Base-by-base conservation (phyloP, 2,329 filamentous ascomycete species). In the Colletotrichum chrysophilum region DNA sequence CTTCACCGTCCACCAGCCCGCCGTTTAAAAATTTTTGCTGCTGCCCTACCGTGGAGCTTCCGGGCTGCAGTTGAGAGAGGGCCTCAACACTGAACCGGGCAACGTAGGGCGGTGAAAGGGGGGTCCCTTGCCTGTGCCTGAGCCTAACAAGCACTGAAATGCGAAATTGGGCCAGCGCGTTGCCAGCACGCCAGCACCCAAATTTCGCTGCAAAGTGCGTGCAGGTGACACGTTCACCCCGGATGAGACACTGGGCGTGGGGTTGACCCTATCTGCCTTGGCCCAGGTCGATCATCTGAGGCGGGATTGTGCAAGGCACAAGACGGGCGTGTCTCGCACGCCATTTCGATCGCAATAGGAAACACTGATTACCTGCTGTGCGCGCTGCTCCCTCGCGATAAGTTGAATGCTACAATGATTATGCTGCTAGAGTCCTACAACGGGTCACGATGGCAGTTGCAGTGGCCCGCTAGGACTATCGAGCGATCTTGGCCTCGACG, bases 61-160 rank as follows among this genome's bases (percentile, higher is more conserved):
- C 3, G 13, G 14, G 12, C 28, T 74, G 72, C 55, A 21, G 62
- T 61, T 75, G 61, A 62, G 52, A 38, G 48, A 67, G 68, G 52
- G 68, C 36, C 72, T 75, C 72, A 62, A 66, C 61, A 38, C n/a
- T 38, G 34, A 61, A 48, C 66, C 30, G 12, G 21, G 48, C 48
- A 71, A 66, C 28, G 36, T 30, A 71, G 68, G 32, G 73, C 69
- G 73, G 73, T 75, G 73, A 72, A 73, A 56, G 43, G 61, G 28
- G 61, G 60, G 43, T 52, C 43, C 32, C 66, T 38, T 43, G 52
- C 28, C 38, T 32, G 58, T 48, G 36, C 36, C 38, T 26, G 34
- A 66, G 38, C 71, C 28, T 32, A 43, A 26, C 71, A 64, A 58
- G 48, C 71, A 74, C 38, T 36, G 36, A 67, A 36, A 24, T 28